These are phyloP conservation scores for Eucalyptus curtisii DNA, from an alignment of 345 rosid genomes.

Conservation along the genomic window DNA sequence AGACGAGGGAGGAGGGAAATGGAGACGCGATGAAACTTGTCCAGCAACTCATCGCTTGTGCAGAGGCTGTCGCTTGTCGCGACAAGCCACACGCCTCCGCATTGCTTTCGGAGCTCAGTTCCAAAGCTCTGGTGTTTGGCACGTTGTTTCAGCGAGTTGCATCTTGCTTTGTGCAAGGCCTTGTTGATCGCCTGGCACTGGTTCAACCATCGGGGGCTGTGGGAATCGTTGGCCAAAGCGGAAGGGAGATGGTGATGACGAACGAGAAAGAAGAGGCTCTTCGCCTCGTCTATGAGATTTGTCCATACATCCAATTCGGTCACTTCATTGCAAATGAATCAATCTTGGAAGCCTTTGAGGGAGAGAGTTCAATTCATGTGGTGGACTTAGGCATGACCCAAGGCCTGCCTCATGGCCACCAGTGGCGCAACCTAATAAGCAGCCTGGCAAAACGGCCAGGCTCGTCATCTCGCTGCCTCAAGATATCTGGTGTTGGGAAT, in stretches of 20 bases:
- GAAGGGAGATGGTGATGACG: not conserved
- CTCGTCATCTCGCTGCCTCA: slow-evolving; percentile 6
- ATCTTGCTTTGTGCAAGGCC: slow-evolving; percentile 38
- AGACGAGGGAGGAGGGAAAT: slow-evolving; percentile 1
- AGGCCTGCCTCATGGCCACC: slow-evolving; percentile 22
- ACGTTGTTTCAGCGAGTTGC: slow-evolving; percentile 39
- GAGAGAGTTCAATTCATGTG: slow-evolving; percentile 47
- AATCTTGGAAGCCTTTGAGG: slow-evolving; percentile 44
- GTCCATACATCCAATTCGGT: slow-evolving; percentile 35
- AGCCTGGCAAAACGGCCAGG: slow-evolving; percentile 16
- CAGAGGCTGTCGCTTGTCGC: slow-evolving; percentile 49
- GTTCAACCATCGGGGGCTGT: slow-evolving; percentile 22
- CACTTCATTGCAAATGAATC: slow-evolving; percentile 32
- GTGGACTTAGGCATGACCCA: slow-evolving; percentile 35
- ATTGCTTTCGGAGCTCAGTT: slow-evolving; percentile 21
- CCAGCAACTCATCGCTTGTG: slow-evolving; percentile 39
- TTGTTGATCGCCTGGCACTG: slow-evolving; percentile 24
- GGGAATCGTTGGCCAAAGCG: not conserved
- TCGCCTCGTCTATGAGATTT: slow-evolving; percentile 22
- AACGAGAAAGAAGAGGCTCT: slow-evolving; percentile 31
- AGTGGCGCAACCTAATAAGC: slow-evolving; percentile 23
- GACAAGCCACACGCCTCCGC: slow-evolving; percentile 32
- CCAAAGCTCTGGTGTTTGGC: slow-evolving; percentile 28
- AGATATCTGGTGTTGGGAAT: slow-evolving; percentile 25
- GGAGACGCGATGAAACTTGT: slow-evolving; percentile 31